phyloP scores from a whole-genome alignment of 805 yeast genomes.

The Pichia scutulata region DNA sequence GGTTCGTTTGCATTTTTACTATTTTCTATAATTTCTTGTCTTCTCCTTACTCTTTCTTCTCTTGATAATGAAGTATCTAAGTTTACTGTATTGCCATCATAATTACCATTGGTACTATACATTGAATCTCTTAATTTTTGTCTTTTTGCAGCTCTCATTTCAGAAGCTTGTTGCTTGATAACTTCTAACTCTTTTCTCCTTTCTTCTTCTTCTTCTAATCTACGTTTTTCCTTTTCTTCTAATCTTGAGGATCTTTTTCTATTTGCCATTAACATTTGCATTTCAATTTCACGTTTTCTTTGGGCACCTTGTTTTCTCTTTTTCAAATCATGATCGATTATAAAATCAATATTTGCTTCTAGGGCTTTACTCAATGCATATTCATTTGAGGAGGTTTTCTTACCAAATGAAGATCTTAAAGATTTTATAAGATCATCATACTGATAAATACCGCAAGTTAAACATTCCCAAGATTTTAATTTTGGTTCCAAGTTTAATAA shows the following conservation, averaged over 20 bases:
- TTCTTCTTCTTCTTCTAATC: conserved; percentile 45
- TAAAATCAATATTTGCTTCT: conserved; percentile 26
- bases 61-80: conserved; percentile 25
- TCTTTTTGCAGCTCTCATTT: conserved; percentile 35
- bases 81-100: background rate
- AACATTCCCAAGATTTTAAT: conserved; percentile 30
- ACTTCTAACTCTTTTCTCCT: conserved; percentile 39
- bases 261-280: conserved; percentile 55
- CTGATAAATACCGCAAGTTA: conserved; percentile 39
- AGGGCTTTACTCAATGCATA: conserved; percentile 26
- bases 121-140: conserved; percentile 25
- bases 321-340: conserved; percentile 40
- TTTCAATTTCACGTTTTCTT: conserved; percentile 54
- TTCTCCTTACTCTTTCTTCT: conserved; percentile 22
- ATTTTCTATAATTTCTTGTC: conserved; percentile 5
- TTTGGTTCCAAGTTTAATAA: conserved; percentile 29
- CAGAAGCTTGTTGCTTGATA: conserved; percentile 37
- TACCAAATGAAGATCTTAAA: conserved; percentile 27
- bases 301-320: conserved; percentile 47
- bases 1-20: background rate
- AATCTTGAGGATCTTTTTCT: conserved; percentile 70
- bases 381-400: conserved; percentile 19
- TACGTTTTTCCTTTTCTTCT: conserved; percentile 50
- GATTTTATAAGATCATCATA: conserved; percentile 30
- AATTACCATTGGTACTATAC: conserved; percentile 9